Evolutionary conservation across 1,139 yeast species (phyloP), one percentile per base, ranked within the genome.

Genomic region (Suhomyces bolitotheri): DNA sequence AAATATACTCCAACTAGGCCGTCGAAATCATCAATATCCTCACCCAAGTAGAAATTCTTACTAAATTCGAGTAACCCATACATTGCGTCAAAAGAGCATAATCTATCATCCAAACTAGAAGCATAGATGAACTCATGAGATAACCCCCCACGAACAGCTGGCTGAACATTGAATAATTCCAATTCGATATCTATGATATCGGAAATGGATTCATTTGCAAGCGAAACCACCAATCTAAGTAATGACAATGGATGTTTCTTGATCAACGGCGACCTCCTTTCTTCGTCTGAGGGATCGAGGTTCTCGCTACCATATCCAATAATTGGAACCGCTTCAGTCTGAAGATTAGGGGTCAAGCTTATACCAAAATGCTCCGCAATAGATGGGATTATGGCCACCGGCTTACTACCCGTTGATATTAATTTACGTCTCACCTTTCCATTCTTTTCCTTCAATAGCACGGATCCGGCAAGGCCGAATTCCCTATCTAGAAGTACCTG

Each of bases 381-480:
- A 62, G 60, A 39, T 4, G 76, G 76, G 30, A 70, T 68, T 39
- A 58, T 58, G 14, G 71, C 73, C 39, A 71, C 60, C 9, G 74
- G 71, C 37, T 58, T 55, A 2, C 65, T 62, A 3, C 67, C 50
- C 47, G 73, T 66, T 31, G 61, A 61, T 8, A 71, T 59, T 31
- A 67, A 49, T 31, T 54, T 51, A 7, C 60, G 53, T 5, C 28
- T 33, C 7, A 63, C 44, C 27, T 50, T 51, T 2, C 60, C 68
- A 33, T 49, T 41, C 11, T 41, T 38, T 15, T 45, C 53, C 38
- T 51, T 56, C 6, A 66, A 57, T 36, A 66, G 51, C 22, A 70
- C 54, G 30, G 68, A 53, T 9, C 76, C 76, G n/a, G 75, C 76
- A 34, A 71, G 47, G 5, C 73, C 76, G 40, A 71, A 64, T 46